Conservation (phyloP, 768 basidiomycete genomes). For the Tubosaeta sp. region DNA sequence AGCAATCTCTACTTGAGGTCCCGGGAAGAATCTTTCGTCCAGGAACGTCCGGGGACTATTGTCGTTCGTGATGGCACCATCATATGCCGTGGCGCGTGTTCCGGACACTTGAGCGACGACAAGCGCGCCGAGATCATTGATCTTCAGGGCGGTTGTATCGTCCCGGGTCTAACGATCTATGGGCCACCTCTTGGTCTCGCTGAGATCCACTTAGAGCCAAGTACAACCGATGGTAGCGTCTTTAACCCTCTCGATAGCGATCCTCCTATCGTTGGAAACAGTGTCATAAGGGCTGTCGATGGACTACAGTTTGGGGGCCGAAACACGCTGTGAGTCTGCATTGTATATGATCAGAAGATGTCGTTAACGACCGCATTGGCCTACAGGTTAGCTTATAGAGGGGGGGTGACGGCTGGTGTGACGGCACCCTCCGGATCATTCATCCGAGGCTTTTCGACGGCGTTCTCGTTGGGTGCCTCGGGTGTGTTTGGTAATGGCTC, state of each 20-base stretch:
- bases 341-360: background rate
- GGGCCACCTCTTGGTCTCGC: slow-evolving; percentile 69
- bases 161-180: slow-evolving; percentile 67
- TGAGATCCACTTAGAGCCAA: slow-evolving; percentile 63
- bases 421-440: slow-evolving; percentile 45
- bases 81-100: slow-evolving; percentile 43
- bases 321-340: slow-evolving; percentile 7
- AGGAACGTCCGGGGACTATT: slow-evolving; percentile 23
- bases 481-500: slow-evolving; percentile 11
- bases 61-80: slow-evolving; percentile 49
- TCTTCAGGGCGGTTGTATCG: slow-evolving; percentile 65
- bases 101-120: slow-evolving; percentile 11
- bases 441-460: slow-evolving; percentile 57
- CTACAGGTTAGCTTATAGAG: slow-evolving; percentile 59
- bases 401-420: slow-evolving; percentile 63
- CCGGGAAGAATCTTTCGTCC: slow-evolving; percentile 7
- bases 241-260: slow-evolving; percentile 49
- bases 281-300: slow-evolving; percentile 38
- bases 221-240: slow-evolving; percentile 64
- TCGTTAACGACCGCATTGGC: background rate
- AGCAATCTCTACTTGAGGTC: slow-evolving; percentile 38
- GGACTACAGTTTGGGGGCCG: slow-evolving; percentile 22
- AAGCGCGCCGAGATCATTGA: slow-evolving; percentile 43
- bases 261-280: slow-evolving; percentile 30
- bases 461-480: slow-evolving; percentile 53